Evolutionary conservation across 176 grass and related monocot species (phyloP), one percentile per base, ranked within the genome.

Genomic region (Juncus inflexus): DNA sequence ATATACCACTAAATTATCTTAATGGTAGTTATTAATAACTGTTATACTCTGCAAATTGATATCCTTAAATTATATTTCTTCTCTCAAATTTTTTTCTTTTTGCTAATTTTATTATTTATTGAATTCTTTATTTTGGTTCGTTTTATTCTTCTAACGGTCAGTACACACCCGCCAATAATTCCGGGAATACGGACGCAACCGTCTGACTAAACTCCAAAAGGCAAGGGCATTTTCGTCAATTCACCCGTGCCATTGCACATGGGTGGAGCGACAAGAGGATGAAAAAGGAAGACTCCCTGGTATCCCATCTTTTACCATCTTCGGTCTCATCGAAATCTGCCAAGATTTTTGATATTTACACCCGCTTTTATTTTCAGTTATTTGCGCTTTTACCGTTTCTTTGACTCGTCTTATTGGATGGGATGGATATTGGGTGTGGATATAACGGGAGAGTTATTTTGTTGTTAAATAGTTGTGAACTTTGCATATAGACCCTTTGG

Each of bases 291-390:
- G 42, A 14, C 70, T 61, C 16, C 5, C 16, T 1, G 12, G 37
- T 45, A 52, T 57, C 56, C 35, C 62, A 50, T 16, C 19, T 58
- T 19, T 52, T 35, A 55, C 67, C 52, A 6, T 70, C 73, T 45
- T 67, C 42, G 62, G 37, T 58, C 37, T 77, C 54, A 61, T 67
- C 63, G 62, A 66, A 51, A 50, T 66, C 62, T 76, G 42, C 41
- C 42, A 66, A 58, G 58, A 38, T 14, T 64, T 63, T 45, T 63
- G 50, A 63, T 75, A 75, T 5, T 41, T 5, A 1, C 12, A 58
- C 43, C 4, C 15, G 50, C 67, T 39, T 71, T 42, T 35, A 15
- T 71, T 71, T 71, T 56, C 38, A 15, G 0, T 19, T 16, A 0
- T 10, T 4, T 35, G 57, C 50, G 40, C 67, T 37, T 59, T 28